Conservation (phyloP, 305 asterid species). For the Nicotiana rustica region DNA sequence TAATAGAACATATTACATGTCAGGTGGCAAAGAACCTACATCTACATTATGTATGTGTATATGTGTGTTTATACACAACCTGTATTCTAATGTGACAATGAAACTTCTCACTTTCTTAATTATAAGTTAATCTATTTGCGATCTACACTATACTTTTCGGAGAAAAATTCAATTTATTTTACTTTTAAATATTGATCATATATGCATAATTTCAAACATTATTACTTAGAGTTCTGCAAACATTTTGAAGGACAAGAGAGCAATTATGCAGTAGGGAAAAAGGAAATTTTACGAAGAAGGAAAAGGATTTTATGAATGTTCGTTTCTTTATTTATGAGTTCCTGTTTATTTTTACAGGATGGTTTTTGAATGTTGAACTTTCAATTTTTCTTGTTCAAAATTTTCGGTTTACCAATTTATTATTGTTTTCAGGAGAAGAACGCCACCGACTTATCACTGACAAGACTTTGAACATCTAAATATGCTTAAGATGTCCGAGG, state of each 20-base stretch:
- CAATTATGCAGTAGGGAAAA: neutral
- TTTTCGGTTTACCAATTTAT: too few species aligned
- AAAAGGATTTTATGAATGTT: neutral
- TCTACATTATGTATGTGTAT: neutral
- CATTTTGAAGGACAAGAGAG: neutral
- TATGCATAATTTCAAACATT: neutral
- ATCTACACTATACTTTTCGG: neutral
- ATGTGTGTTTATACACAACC: neutral
- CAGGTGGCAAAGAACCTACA: neutral
- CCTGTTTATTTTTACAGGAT: too few species aligned
- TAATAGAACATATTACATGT: neutral
- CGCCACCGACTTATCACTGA: neutral
- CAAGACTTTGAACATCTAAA: neutral
- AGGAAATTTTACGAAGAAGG: neutral
- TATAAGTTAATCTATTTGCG: neutral
- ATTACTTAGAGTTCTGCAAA: neutral
- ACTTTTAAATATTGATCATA: too few species aligned
- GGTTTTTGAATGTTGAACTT: neutral
- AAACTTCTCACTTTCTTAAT: too few species aligned
- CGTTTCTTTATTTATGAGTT: too few species aligned
- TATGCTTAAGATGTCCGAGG: neutral
- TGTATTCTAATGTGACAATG: neutral
- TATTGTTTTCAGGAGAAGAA: neutral
- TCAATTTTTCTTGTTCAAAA: neutral
- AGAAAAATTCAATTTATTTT: too few species aligned